These are phyloP conservation scores for Excoecaria agallocha DNA, from an alignment of 345 rosid genomes.

Conservation along the genomic window DNA sequence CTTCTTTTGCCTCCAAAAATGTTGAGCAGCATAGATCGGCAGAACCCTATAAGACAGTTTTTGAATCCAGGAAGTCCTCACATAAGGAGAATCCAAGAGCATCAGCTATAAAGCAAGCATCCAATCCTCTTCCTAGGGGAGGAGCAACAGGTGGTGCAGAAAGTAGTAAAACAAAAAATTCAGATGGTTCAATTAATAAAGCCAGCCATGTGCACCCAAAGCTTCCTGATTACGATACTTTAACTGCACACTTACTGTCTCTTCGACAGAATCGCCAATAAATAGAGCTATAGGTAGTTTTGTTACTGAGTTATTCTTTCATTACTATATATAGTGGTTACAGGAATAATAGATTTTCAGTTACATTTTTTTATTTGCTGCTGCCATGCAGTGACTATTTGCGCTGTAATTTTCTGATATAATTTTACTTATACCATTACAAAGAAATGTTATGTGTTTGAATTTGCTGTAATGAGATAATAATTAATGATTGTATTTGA, in stretches of 20 bases:
- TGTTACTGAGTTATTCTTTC: slow-evolving; percentile 2
- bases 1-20: slow-evolving; percentile 13
- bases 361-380: not conserved
- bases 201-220: slow-evolving; percentile 85
- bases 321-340: not conserved
- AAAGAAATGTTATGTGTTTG: not conserved
- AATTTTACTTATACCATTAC: not conserved
- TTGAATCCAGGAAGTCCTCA: slow-evolving; percentile 24
- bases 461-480: slow-evolving; percentile 3
- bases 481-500: not conserved
- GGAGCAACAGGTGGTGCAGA: slow-evolving; percentile 31
- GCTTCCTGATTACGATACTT: slow-evolving; percentile 74
- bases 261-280: slow-evolving; percentile 42
- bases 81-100: slow-evolving; percentile 21
- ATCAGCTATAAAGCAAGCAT: slow-evolving; percentile 29
- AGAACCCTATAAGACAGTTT: slow-evolving; percentile 16
- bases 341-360: not conserved
- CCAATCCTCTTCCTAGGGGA: slow-evolving; percentile 28
- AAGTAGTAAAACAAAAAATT: slow-evolving; percentile 25
- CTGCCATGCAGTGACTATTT: not conserved
- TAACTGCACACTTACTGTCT: slow-evolving; percentile 57
- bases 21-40: slow-evolving; percentile 20
- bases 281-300: not conserved
- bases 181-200: slow-evolving; percentile 29
- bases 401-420: not conserved